phyloP scores from a whole-genome alignment of 768 basidiomycete species.

The Imleria badia region DNA sequence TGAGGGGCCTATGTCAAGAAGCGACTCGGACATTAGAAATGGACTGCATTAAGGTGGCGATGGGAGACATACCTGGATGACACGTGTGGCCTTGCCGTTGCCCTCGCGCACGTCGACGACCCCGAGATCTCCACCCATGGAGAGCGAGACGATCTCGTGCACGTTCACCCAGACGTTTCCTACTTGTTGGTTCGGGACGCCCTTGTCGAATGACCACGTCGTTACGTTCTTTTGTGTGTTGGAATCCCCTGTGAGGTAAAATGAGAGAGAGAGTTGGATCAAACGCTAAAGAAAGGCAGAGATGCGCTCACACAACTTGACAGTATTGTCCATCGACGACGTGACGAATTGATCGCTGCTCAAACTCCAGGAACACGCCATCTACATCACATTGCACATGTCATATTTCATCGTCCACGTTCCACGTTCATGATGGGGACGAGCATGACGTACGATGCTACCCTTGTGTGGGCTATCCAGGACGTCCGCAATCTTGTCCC shows the following conservation, averaged over 20 bases:
- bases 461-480: slow-evolving; percentile 71
- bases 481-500: slow-evolving; percentile 72
- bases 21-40: not conserved
- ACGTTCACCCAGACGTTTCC: slow-evolving; percentile 83
- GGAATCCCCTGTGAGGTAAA: slow-evolving; percentile 65
- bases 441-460: slow-evolving; percentile 56
- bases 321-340: slow-evolving; percentile 82
- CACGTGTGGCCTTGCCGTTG: slow-evolving; percentile 55
- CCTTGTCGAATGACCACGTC: slow-evolving; percentile 72
- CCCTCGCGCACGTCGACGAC: slow-evolving; percentile 71
- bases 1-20: slow-evolving; percentile 64
- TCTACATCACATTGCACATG: slow-evolving; percentile 37
- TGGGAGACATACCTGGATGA: slow-evolving; percentile 54
- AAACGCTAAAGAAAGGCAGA: not conserved
- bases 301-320: slow-evolving; percentile 67
- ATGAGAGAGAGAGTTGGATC: not conserved
- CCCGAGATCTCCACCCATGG: slow-evolving; percentile 78
- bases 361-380: slow-evolving; percentile 78
- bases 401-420: not conserved
- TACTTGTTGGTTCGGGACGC: slow-evolving; percentile 79
- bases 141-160: slow-evolving; percentile 75
- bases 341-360: slow-evolving; percentile 75
- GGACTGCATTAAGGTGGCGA: not conserved
- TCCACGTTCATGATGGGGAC: not conserved
- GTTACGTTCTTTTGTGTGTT: slow-evolving; percentile 63